Percentiles rank a stretch among this genome's conserved stretches.
Evolutionary conservation across 331 rosid genomes (phyloP).

Genomic region (Erythrophleum ivorense): DNA sequence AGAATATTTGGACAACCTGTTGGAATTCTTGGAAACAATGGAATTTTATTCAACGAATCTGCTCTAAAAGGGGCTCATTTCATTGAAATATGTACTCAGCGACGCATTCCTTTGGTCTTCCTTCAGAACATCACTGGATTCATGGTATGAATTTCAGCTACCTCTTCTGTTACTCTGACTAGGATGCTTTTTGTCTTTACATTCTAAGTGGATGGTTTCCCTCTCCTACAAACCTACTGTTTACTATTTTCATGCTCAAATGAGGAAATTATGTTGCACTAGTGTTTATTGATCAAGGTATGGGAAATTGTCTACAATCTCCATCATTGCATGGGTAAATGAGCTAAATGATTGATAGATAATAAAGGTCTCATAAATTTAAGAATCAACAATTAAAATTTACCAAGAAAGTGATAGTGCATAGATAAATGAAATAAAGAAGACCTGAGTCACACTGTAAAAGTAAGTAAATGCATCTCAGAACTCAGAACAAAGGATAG

Average conservation of each 20-base stretch:
- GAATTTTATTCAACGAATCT: constrained; percentile 90
- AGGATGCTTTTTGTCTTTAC: constrained; percentile 1
- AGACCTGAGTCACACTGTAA: constrained; percentile 14
- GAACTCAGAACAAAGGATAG: not conserved
- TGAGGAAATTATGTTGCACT: constrained; percentile 9
- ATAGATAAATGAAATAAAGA: constrained; percentile 21
- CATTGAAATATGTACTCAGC: constrained; percentile 84
- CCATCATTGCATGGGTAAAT: not conserved
- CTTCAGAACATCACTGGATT: constrained; percentile 98
- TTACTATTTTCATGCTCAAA: not conserved
- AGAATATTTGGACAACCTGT: constrained; percentile 91
- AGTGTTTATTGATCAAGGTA: not conserved
- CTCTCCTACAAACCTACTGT: constrained; percentile 12
- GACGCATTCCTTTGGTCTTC: constrained; percentile 88
- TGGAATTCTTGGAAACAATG: constrained; percentile 95
- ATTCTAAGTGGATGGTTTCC: constrained; percentile 20
- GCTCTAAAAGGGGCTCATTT: constrained; percentile 96
- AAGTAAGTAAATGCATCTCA: constrained; percentile 21
- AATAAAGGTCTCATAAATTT: not conserved
- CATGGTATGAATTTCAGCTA: constrained; percentile 63
- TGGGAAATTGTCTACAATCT: not conserved
- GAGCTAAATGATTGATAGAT: not conserved
- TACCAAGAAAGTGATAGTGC: constrained; percentile 10
- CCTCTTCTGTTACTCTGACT: constrained; percentile 35
- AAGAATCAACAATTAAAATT: constrained; percentile 22